Conservation (phyloP, 2,329 filamentous ascomycete genomes). For the Epichloe glyceriae region DNA sequence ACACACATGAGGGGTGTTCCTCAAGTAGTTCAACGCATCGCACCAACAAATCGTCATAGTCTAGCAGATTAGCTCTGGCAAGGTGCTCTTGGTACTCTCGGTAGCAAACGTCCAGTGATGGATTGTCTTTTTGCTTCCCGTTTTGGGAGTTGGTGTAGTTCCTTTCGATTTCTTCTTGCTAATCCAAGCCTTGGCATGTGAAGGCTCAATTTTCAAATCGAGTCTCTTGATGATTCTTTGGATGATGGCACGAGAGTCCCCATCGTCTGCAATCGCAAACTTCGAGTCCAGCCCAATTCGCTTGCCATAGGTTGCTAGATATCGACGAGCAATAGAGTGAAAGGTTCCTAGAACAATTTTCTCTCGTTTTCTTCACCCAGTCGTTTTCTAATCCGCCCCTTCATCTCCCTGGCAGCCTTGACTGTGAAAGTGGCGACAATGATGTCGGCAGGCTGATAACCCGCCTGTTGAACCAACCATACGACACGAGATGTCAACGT, state of each 20-base stretch:
- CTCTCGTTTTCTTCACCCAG: constrained; percentile 66
- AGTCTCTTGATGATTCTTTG: constrained; percentile 71
- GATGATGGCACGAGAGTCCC: constrained; percentile 67
- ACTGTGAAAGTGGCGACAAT: constrained; percentile 96
- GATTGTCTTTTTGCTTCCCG: constrained; percentile 25
- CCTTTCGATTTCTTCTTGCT: constrained; percentile 51
- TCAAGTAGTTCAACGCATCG: constrained; percentile 69
- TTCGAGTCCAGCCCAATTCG: constrained; percentile 69
- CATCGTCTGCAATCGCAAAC: constrained; percentile 82
- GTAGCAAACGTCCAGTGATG: constrained; percentile 56
- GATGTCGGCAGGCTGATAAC: constrained; percentile 70
- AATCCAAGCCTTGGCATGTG: constrained; percentile 61
- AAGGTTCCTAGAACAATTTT: constrained; percentile 82
- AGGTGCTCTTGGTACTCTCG: constrained; percentile 68
- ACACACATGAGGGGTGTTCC: constrained; percentile 64
- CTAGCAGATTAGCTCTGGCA: constrained; percentile 64
- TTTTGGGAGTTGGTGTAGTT: constrained; percentile 29
- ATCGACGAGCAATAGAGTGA: constrained; percentile 80
- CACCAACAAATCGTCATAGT: constrained; percentile 87
- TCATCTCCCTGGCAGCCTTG: constrained; percentile 90
- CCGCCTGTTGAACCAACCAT: constrained; percentile 63
- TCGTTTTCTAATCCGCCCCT: constrained; percentile 66
- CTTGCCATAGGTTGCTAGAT: constrained; percentile 71
- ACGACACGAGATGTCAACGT: constrained; percentile 87
- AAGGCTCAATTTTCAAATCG: constrained; percentile 54